Conservation (phyloP, 192 early-diverging fungal genomes). For the Coemansia sp. region DNA sequence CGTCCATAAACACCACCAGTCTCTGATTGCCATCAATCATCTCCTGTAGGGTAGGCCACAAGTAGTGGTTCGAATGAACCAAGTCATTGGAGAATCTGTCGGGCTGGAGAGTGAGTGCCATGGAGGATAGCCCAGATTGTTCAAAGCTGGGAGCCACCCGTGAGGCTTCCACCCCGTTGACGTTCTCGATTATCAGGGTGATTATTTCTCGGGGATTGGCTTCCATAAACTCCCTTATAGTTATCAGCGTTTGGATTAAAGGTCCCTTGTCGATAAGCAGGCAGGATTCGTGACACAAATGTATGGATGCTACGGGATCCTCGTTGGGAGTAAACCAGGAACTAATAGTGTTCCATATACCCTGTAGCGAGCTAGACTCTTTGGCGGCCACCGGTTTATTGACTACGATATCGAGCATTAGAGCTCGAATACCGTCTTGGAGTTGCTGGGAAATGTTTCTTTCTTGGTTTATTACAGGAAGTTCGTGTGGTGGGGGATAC, state of each 20-base stretch:
- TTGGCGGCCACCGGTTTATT: not conserved
- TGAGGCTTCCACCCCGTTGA: constrained; percentile 47
- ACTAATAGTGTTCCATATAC: not conserved
- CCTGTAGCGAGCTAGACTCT: not conserved
- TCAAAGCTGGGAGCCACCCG: constrained; percentile 58
- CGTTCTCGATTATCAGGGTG: constrained; percentile 74
- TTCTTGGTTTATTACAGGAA: constrained; percentile 62
- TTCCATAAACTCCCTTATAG: constrained; percentile 61
- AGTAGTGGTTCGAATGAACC: constrained; percentile 15
- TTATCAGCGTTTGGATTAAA: constrained; percentile 52
- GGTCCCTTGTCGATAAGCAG: constrained; percentile 61
- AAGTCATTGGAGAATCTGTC: constrained; percentile 4
- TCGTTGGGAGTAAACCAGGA: constrained; percentile 6
- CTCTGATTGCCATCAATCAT: constrained; percentile 66
- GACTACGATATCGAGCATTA: constrained; percentile 65
- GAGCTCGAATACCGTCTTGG: constrained; percentile 68
- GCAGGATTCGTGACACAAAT: constrained; percentile 72
- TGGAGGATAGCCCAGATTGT: constrained; percentile 49
- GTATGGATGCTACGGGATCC: constrained; percentile 24
- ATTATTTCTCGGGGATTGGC: constrained; percentile 70
- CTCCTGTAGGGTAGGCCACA: constrained; percentile 68
- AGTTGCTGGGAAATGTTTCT: constrained; percentile 64
- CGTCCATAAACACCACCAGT: constrained; percentile 65
- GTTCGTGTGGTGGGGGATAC: constrained; percentile 35
- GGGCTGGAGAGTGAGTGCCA: constrained; percentile 48